phyloP scores from a whole-genome alignment of 2,329 filamentous ascomycete species.

The Penicillium sclerotigenum region DNA sequence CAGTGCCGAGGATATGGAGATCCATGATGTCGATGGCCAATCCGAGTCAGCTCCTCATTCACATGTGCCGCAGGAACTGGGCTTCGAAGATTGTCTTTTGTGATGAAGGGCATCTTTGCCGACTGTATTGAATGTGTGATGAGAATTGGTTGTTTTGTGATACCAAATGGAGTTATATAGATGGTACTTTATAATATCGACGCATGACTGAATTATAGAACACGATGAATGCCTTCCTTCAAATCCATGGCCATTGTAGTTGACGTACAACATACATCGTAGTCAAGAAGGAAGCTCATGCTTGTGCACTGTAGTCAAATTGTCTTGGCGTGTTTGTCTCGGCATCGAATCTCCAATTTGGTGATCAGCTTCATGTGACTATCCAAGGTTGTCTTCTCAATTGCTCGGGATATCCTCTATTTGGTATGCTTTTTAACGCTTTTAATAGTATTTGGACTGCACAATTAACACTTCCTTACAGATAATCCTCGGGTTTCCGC shows the following conservation, averaged over 20 bases:
- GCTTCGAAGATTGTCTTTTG: constrained; percentile 7
- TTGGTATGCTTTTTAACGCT: constrained; percentile 1
- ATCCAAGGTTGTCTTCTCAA: constrained; percentile 7
- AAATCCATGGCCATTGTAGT: neutral
- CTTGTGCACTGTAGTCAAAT: neutral
- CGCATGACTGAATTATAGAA: neutral
- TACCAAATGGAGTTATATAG: constrained; percentile 20
- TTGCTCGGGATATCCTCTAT: constrained; percentile 3
- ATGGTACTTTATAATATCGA: neutral
- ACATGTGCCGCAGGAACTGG: constrained; percentile 3
- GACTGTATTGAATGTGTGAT: neutral
- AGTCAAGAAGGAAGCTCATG: neutral
- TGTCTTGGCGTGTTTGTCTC: constrained; percentile 21
- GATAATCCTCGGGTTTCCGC: neutral
- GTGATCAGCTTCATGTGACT: constrained; percentile 16
- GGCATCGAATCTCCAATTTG: constrained; percentile 10
- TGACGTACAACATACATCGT: neutral
- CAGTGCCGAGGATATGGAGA: constrained; percentile 1
- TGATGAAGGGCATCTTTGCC: neutral
- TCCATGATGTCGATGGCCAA: constrained; percentile 8
- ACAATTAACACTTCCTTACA: neutral
- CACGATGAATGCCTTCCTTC: neutral
- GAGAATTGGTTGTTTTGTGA: constrained; percentile 9
- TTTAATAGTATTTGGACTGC: neutral
- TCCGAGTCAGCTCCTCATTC: constrained; percentile 2